Conservation (phyloP, 1,284 basidiomycete species). For the Ustilago xerochloae region DNA sequence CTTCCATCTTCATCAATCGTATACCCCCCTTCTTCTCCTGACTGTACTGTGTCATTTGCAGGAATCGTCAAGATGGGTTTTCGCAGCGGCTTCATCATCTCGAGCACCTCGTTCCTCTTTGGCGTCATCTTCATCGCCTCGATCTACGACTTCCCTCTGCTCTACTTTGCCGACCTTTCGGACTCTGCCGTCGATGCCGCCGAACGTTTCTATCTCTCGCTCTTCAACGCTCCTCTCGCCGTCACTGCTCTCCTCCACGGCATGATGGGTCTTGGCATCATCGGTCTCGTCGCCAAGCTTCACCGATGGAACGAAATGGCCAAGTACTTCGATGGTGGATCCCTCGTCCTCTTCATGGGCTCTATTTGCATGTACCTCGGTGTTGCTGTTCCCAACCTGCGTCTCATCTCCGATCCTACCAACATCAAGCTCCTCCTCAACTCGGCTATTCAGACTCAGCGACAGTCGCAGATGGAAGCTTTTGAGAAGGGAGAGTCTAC, state of each 20-base stretch:
- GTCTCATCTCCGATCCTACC: constrained; percentile 57
- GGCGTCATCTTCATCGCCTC: constrained; percentile 65
- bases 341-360: constrained; percentile 61
- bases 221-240: constrained; percentile 58
- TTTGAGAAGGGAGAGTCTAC: constrained; percentile 31
- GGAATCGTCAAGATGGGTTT: constrained; percentile 63
- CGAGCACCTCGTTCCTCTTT: constrained; percentile 62
- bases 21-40: neutral
- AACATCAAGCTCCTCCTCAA: constrained; percentile 49
- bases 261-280: constrained; percentile 61
- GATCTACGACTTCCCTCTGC: constrained; percentile 63
- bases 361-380: constrained; percentile 63
- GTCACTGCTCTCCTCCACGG: constrained; percentile 63
- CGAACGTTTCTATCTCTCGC: constrained; percentile 62
- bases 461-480: constrained; percentile 37
- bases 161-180: constrained; percentile 47
- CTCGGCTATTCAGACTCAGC: constrained; percentile 55
- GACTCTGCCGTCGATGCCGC: constrained; percentile 45
- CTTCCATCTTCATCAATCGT: neutral
- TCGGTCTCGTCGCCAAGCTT: constrained; percentile 64
- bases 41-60: neutral
- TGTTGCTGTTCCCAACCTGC: constrained; percentile 61
- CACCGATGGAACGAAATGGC: constrained; percentile 66
- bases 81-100: constrained; percentile 64
- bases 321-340: constrained; percentile 66